Percentiles rank a stretch among this genome's conserved stretches.
Conservation (phyloP, 2,329 filamentous ascomycete genomes). For the Claviceps paspali region DNA sequence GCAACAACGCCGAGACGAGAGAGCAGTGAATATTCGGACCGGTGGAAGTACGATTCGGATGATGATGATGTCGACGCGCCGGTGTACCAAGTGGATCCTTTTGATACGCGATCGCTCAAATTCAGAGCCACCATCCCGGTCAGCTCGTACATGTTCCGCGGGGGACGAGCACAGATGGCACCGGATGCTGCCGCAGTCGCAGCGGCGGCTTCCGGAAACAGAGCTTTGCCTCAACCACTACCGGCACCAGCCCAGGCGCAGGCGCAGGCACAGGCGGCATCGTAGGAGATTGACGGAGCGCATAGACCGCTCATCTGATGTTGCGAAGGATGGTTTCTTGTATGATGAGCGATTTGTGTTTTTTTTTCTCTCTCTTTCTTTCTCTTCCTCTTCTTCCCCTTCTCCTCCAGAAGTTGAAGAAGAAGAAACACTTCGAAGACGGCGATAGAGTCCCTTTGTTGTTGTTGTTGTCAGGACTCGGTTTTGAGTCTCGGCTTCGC, state of each 20-base stretch:
- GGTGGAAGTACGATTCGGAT: conserved; percentile 79
- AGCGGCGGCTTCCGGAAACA: conserved; percentile 7
- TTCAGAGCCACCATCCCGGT: conserved; percentile 45
- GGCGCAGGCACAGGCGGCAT: conserved; percentile 14
- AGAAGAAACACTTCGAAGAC: conserved; percentile 1
- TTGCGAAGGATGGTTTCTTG: conserved; percentile 7
- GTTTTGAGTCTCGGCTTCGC: not conserved
- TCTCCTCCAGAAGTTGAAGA: no score
- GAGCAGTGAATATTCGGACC: conserved; percentile 37
- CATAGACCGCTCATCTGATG: not conserved
- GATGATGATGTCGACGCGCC: conserved; percentile 70
- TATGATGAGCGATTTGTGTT: conserved; percentile 9
- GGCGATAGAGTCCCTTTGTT: conserved; percentile 3
- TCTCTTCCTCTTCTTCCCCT: no score
- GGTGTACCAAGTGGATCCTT: conserved; percentile 62
- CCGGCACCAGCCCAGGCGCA: conserved; percentile 10
- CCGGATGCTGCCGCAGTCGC: conserved; percentile 14
- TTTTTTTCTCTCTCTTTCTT: not conserved
- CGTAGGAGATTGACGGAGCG: conserved; percentile 6
- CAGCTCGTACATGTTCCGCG: conserved; percentile 25
- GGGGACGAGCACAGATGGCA: conserved; percentile 20
- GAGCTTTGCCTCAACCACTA: conserved; percentile 4
- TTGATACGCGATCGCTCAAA: conserved; percentile 41
- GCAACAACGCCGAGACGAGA: conserved; percentile 29
- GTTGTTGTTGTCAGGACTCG: not conserved